Base-by-base conservation (phyloP, 768 basidiomycete species). In the Phylloporus arenicola region DNA sequence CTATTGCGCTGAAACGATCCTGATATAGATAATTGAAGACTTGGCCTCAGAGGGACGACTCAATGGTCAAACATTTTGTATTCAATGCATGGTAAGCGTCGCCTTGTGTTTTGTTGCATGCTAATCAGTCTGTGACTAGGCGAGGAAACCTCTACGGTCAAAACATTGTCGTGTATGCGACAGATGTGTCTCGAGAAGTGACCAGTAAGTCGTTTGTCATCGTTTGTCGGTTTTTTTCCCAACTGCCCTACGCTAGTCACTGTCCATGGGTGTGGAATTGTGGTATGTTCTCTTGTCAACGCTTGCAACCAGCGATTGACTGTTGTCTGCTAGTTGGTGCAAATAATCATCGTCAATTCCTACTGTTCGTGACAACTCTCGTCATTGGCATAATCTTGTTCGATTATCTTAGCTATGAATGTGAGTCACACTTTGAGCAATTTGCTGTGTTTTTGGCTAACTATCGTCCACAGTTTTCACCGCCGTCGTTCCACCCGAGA, bases 231-330 rank as follows among this genome's bases (percentile, higher is more conserved):
- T 45, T 8, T 14, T 12, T 34, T 43, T 46, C 57, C n/a, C n/a
- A 63, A 24, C 30, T 43, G 2, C 17, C 25, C 12, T 41, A 25
- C 41, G 38, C 25, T 42, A 95, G 93, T 60, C 94, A 99, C 60
- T 98, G 96, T 59, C 96, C 95, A 2, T 99, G 96, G 96, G 85
- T 97, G 14, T 99, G 94, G 94, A 98, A 98, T 69, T 97, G 95
- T 66, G 83, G 91, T 92, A 64, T 24, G 86, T 68, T 29, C 10
- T 45, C 35, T 51, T 30, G 31, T 53, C 8, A n/a, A 13, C n/a
- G 22, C 16, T n/a, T 39, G 34, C 17, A 29, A 30, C 13, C 40
- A 10, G 19, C 17, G 8, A 37, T 37, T 52, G 13, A 64, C 19
- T 31, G 20, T 49, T 63, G 47, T 44, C 9, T 29, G 14, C 22